phyloP scores from a whole-genome alignment of 768 basidiomycete species.

The Russula compacta region DNA sequence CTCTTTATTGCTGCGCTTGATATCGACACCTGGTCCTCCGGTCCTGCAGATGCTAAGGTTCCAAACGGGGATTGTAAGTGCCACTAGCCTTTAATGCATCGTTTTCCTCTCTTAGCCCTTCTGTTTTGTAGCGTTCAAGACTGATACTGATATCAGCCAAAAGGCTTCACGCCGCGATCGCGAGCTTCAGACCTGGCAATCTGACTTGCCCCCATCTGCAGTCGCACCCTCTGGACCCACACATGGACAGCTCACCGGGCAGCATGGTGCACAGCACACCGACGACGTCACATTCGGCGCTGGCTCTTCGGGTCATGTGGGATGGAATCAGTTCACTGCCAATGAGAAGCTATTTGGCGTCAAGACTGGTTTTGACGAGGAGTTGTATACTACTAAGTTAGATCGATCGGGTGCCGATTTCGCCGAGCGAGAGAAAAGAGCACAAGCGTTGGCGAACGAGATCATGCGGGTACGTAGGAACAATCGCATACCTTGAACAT shows the following conservation, averaged over 20 bases:
- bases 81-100: neutral
- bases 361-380: constrained; percentile 86
- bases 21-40: constrained; percentile 66
- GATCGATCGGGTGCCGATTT: constrained; percentile 79
- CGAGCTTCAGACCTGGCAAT: constrained; percentile 73
- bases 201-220: constrained; percentile 31
- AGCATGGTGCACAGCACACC: constrained; percentile 30
- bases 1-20: constrained; percentile 63
- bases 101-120: neutral
- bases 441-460: constrained; percentile 82
- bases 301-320: constrained; percentile 32
- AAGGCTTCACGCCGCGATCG: constrained; percentile 52
- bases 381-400: constrained; percentile 88
- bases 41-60: constrained; percentile 60
- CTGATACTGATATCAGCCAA: constrained; percentile 68
- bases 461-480: constrained; percentile 64
- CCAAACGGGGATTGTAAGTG: constrained; percentile 66
- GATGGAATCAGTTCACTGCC: constrained; percentile 89
- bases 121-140: constrained; percentile 51
- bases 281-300: constrained; percentile 69
- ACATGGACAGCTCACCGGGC: constrained; percentile 27
- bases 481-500: neutral
- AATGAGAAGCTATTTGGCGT: constrained; percentile 94
- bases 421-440: constrained; percentile 81
- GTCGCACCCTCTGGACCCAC: constrained; percentile 23